phyloP scores from a whole-genome alignment of 257 asterid genomes.

The Solanum paucissectum region DNA sequence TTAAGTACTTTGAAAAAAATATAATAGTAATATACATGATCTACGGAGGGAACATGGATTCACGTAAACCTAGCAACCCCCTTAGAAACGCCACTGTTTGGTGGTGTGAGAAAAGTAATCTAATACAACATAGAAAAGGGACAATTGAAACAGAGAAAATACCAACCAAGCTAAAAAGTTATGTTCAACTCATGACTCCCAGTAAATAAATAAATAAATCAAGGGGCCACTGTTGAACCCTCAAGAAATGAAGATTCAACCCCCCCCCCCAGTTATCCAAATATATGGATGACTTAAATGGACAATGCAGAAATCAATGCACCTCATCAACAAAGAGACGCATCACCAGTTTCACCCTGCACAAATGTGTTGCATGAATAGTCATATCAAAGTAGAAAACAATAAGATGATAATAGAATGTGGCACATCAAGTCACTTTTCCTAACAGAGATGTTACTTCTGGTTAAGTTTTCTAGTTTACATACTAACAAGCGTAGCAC shows the following conservation, averaged over 20 bases:
- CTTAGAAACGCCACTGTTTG: background rate
- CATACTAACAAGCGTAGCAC: background rate
- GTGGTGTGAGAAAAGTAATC: background rate
- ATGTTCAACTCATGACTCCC: background rate
- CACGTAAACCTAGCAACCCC: background rate
- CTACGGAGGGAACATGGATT: background rate
- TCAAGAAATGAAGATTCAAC: background rate
- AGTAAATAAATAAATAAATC: background rate
- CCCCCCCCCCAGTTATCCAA: background rate
- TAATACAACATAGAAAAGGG: background rate
- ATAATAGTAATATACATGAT: background rate
- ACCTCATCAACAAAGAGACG: background rate
- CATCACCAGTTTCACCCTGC: background rate
- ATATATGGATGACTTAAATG: background rate
- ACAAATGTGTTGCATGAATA: background rate
- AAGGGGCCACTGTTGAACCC: background rate
- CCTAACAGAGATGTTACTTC: background rate
- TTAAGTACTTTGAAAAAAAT: background rate
- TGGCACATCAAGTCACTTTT: background rate
- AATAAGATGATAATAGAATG: background rate
- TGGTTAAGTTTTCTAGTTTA: background rate
- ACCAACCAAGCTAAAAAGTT: background rate
- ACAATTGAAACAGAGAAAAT: background rate
- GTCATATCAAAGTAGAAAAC: background rate
- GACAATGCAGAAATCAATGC: background rate